These are phyloP conservation scores for Eucalyptus regnans DNA, from an alignment of 345 rosid species.

Conservation along the genomic window DNA sequence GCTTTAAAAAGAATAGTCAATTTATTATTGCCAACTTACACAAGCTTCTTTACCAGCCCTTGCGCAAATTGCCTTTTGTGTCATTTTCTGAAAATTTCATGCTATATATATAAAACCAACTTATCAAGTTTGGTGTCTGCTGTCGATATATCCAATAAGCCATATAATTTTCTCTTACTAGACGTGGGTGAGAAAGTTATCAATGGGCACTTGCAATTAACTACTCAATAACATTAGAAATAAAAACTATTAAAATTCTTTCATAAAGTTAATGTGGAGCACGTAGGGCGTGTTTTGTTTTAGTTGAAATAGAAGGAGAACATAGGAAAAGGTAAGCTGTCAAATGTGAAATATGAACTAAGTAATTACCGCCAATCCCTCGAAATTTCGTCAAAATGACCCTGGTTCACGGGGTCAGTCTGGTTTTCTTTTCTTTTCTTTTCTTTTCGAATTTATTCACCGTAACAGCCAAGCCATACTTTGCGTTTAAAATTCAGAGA, in stretches of 20 bases:
- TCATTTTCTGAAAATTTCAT: neutral
- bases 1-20: neutral
- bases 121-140: neutral
- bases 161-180: neutral
- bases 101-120: neutral
- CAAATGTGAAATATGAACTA: rapidly evolving
- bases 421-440: too few relatives aligned
- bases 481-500: slow-evolving; percentile 27
- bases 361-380: rapidly evolving
- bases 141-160: neutral
- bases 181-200: neutral
- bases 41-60: neutral
- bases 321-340: rapidly evolving
- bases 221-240: neutral
- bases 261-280: neutral
- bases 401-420: rapidly evolving
- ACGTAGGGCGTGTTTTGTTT: neutral
- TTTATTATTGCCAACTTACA: rapidly evolving
- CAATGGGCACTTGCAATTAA: neutral
- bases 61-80: rapidly evolving
- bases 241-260: neutral
- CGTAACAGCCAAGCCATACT: neutral
- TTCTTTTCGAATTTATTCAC: neutral
- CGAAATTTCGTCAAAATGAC: too few relatives aligned
- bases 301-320: neutral